A percentile compares a stretch with the other conserved stretches of the same genome.
Conservation (phyloP, 208 protist genomes). For the Hexamita inflata region DNA sequence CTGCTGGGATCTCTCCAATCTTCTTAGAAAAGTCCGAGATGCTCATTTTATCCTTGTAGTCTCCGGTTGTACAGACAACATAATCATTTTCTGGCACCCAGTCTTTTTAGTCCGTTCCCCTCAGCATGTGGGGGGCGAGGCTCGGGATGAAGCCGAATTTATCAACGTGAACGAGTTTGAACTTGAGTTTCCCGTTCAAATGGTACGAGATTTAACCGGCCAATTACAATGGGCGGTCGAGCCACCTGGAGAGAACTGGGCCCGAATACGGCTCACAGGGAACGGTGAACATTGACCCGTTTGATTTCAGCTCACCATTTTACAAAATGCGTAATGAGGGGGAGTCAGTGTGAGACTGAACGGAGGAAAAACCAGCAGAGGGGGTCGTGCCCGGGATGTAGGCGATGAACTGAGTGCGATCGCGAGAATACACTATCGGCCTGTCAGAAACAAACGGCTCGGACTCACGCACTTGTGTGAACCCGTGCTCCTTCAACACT, state of each 20-base stretch:
- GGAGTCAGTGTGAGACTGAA: not conserved
- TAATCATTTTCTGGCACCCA: not conserved
- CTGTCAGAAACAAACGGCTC: not conserved
- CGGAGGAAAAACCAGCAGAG: not conserved
- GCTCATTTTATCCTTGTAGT: no score
- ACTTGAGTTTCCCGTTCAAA: not conserved
- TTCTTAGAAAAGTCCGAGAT: no score
- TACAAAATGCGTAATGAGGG: not conserved
- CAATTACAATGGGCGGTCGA: not conserved
- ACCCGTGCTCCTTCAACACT: not conserved
- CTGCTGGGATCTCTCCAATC: no score
- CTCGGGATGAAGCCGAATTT: not conserved
- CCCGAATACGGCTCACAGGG: not conserved
- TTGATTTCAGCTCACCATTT: not conserved
- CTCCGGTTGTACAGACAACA: no score
- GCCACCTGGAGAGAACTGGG: not conserved
- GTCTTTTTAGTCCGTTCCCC: not conserved
- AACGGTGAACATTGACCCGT: not conserved
- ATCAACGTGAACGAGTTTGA: not conserved
- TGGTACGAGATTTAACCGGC: not conserved
- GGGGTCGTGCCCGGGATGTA: not conserved
- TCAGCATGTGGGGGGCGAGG: not conserved
- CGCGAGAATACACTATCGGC: not conserved
- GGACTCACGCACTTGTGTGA: not conserved
- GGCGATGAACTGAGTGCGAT: not conserved